Evolutionary conservation across 441 rosid genomes (phyloP).

Genomic region (Populus trichocarpa): DNA sequence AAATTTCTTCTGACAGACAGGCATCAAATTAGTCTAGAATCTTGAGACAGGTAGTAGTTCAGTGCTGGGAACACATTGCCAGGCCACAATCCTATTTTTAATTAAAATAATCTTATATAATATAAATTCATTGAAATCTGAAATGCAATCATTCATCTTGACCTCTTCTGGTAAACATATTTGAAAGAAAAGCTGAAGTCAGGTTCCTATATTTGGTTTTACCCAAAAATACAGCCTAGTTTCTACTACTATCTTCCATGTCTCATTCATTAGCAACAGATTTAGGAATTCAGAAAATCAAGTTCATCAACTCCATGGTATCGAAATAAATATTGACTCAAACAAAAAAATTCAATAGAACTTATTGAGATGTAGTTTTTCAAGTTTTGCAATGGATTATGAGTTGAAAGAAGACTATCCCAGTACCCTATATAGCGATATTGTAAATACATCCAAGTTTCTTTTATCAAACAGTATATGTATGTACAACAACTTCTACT

Average conservation of each 20-base stretch:
- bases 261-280: background rate
- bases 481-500: background rate
- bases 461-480: background rate
- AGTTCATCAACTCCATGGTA: background rate
- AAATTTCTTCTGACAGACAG: background rate
- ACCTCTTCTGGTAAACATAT: background rate
- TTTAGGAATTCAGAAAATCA: background rate
- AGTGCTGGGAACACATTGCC: background rate
- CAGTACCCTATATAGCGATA: background rate
- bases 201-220: background rate
- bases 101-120: background rate
- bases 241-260: background rate
- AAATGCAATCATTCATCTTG: background rate
- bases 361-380: background rate
- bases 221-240: background rate
- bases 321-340: background rate
- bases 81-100: background rate
- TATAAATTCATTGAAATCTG: background rate
- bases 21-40: background rate
- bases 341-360: background rate
- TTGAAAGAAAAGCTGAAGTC: background rate
- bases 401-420: background rate
- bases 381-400: background rate
- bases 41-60: background rate
- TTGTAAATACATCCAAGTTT: background rate